Evolutionary conservation across 805 yeast genomes (phyloP).

Genomic region (Wickerhamiella allomyrinae): DNA sequence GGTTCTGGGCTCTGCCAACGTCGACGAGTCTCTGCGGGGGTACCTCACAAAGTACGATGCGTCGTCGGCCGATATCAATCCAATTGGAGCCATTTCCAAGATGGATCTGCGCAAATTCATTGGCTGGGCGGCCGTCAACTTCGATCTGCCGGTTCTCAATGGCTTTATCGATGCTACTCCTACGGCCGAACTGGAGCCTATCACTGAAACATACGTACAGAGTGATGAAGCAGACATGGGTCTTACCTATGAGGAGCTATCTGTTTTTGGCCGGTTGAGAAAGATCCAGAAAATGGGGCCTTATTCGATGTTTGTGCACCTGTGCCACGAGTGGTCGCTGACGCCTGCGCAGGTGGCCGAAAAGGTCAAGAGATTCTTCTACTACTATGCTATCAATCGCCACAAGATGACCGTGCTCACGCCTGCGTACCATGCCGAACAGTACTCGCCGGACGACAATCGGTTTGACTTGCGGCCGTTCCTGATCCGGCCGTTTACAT

Average conservation of each 20-base stretch:
- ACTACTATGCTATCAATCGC: constrained; percentile 86
- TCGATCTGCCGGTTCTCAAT: constrained; percentile 59
- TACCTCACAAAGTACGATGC: constrained; percentile 94
- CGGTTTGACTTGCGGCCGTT: constrained; percentile 95
- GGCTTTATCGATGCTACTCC: constrained; percentile 86
- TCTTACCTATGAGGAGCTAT: constrained; percentile 86
- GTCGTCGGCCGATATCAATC: constrained; percentile 93
- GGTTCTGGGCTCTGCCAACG: constrained; percentile 92
- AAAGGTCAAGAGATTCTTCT: constrained; percentile 85
- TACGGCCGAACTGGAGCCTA: constrained; percentile 96
- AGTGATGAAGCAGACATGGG: constrained; percentile 98
- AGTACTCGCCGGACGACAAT: constrained; percentile 95
- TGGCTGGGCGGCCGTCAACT: constrained; percentile 54
- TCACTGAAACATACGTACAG: constrained; percentile 81
- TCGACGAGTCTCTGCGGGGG: constrained; percentile 92
- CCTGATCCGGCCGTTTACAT: constrained; percentile 77
- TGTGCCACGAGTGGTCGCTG: constrained; percentile 84
- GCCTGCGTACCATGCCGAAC: constrained; percentile 95
- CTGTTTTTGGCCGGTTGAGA: constrained; percentile 78
- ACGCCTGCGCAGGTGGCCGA: constrained; percentile 77
- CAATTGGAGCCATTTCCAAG: constrained; percentile 97
- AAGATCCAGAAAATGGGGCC: constrained; percentile 95
- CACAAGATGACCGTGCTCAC: constrained; percentile 97
- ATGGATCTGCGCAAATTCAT: constrained; percentile 82
- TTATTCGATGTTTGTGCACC: constrained; percentile 78